A percentile compares a stretch with the other conserved stretches of the same genome.
Conservation (phyloP, 2,329 filamentous ascomycete species). For the Huntiella moniliformis region DNA sequence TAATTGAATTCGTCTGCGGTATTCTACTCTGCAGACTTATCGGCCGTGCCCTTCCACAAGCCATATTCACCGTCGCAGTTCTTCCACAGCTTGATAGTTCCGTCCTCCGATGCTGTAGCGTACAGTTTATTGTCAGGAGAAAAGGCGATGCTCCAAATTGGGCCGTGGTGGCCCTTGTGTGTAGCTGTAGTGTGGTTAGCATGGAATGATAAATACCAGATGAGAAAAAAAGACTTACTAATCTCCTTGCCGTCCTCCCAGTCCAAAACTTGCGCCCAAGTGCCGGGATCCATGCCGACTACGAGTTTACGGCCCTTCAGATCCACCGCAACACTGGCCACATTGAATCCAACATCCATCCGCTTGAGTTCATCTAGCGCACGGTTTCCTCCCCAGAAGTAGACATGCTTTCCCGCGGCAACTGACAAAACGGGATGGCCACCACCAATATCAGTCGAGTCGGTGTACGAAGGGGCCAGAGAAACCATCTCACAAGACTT, state of each 20-base stretch:
- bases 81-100: slow-evolving; percentile 86
- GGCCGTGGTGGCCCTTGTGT: slow-evolving; percentile 91
- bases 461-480: slow-evolving; percentile 38
- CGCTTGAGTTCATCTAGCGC: slow-evolving; percentile 61
- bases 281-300: slow-evolving; percentile 78
- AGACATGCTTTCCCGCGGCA: slow-evolving; percentile 82
- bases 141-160: slow-evolving; percentile 90
- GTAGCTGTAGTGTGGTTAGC: slow-evolving; percentile 38
- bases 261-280: slow-evolving; percentile 89
- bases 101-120: slow-evolving; percentile 89
- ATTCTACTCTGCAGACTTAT: slow-evolving; percentile 12
- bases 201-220: background rate
- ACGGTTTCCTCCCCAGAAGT: slow-evolving; percentile 66
- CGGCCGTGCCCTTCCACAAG: slow-evolving; percentile 37
- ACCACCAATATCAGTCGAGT: slow-evolving; percentile 42
- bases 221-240: slow-evolving; percentile 27
- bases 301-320: slow-evolving; percentile 65
- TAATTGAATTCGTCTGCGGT: background rate
- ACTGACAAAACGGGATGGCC: slow-evolving; percentile 64
- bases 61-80: slow-evolving; percentile 48
- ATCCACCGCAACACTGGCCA: slow-evolving; percentile 80
- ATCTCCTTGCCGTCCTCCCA: slow-evolving; percentile 70
- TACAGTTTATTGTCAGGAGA: slow-evolving; percentile 92
- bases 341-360: slow-evolving; percentile 61
- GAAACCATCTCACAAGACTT: slow-evolving; percentile 80